Conservation (phyloP, 1,284 basidiomycete species). For the Cryptococcus sp. region DNA sequence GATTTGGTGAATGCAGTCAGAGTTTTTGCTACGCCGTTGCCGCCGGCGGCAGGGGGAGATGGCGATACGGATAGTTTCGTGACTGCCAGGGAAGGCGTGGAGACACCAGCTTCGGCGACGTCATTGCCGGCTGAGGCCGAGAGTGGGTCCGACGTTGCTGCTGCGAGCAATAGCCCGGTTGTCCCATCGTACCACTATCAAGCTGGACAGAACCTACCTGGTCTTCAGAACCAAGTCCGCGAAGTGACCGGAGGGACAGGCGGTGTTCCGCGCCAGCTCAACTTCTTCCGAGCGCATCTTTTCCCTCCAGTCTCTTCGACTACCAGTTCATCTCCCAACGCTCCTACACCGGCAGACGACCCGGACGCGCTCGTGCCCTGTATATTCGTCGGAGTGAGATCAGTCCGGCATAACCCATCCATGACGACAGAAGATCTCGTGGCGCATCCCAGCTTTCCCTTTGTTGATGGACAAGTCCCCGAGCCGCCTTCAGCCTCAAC, state of each 20-base stretch:
- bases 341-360: conserved; percentile 11
- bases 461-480: conserved; percentile 41
- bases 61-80: conserved; percentile 11
- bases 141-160: neutral
- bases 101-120: neutral
- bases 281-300: conserved; percentile 53
- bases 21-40: conserved; percentile 36
- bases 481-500: neutral
- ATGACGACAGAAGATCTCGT: conserved; percentile 45
- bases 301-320: conserved; percentile 40
- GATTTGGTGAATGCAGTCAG: conserved; percentile 47
- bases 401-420: conserved; percentile 37
- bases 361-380: conserved; percentile 45
- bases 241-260: conserved; percentile 37
- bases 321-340: neutral
- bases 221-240: neutral
- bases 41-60: conserved; percentile 9
- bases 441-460: conserved; percentile 44
- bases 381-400: conserved; percentile 51
- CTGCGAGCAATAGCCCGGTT: neutral
- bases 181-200: conserved; percentile 44
- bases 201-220: conserved; percentile 33
- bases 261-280: conserved; percentile 43
- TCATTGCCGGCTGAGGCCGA: conserved; percentile 2
- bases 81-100: conserved; percentile 9